Base-by-base conservation (phyloP, 805 yeast genomes). In the Hyphopichia homilentoma region DNA sequence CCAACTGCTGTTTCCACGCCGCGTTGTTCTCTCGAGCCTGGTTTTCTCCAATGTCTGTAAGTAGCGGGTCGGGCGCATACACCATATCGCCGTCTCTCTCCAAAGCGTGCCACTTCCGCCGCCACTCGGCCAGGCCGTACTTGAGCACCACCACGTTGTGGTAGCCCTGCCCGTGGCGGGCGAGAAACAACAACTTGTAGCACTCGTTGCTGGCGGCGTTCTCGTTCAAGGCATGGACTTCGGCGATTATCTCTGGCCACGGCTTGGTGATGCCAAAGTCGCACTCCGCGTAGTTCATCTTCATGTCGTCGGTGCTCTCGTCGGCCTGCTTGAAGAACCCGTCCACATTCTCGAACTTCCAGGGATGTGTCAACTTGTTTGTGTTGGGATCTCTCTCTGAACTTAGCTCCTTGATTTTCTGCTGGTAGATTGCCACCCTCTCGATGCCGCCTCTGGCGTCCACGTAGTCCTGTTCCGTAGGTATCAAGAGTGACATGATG, bases 81-180 rank as follows among this genome's bases (percentile, higher is more conserved):
- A 44, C 51, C 2, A 73, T 55, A 25, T 65, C 70, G 5, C 78
- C 81, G 44, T 75, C 79, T 1, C 78, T 77, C 6, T 62, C 59
- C 20, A 67, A 32, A 16, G 54, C 55, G 2, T 77, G 61, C 79
- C 79, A 79, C 36, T 76, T 67, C 0, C 46, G 43, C 43, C 73
- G 57, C 84, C 84, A 79, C 6, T 51, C 70, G 2, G 64, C 59
- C 14, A 59, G 34, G 5, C 82, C 81, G 42, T 75, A 77, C 39
- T 69, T 64, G 15, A 49, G 57, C 11, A 75, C 73, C 1, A 74
- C 73, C 24, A 61, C 57, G 41, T 79, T 79, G 39, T 79, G 84
- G 48, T 58, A 71, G 0, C 84, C 85, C 50, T 79, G 82, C 7
- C 85, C 85, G 45, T 79, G 85, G 43, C 85, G 61, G 13, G 79